A percentile compares a stretch with the other conserved stretches of the same genome.
Evolutionary conservation across 345 rosid genomes (phyloP).

Genomic region (Citropsis articulata): DNA sequence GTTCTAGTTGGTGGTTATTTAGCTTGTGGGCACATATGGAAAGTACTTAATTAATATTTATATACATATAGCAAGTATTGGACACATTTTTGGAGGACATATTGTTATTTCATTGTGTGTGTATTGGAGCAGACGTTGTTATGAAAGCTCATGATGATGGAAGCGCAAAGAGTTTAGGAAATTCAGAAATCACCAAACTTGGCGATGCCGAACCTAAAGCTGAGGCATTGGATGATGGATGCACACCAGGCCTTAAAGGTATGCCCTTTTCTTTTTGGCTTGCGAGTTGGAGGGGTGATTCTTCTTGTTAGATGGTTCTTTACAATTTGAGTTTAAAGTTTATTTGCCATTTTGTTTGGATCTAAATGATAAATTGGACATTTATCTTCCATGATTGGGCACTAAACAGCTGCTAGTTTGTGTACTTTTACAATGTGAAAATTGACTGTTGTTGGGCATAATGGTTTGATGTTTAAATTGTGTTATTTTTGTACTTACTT

Average conservation of each 20-base stretch:
- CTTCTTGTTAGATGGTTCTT: background rate
- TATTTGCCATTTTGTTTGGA: background rate
- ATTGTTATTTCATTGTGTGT: constrained; percentile 16
- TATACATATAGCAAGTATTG: background rate
- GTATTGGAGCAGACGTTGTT: constrained; percentile 42
- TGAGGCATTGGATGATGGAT: constrained; percentile 33
- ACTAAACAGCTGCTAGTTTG: background rate
- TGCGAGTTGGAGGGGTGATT: background rate
- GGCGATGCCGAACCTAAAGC: constrained; percentile 29
- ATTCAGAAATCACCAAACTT: constrained; percentile 27
- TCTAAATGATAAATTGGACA: background rate
- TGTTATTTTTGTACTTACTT: background rate
- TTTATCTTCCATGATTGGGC: background rate
- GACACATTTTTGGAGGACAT: background rate
- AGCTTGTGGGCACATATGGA: background rate
- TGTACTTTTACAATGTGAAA: background rate
- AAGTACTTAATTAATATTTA: background rate
- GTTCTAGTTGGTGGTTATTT: constrained; percentile 11
- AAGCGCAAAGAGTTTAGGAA: constrained; percentile 30
- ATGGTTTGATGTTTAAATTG: background rate
- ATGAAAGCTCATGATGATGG: constrained; percentile 38
- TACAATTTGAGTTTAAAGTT: background rate
- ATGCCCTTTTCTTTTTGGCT: background rate
- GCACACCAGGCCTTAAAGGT: constrained; percentile 50
- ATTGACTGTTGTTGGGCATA: background rate